Base-by-base conservation (phyloP, 2,329 filamentous ascomycete species). In the Colletotrichum musae region DNA sequence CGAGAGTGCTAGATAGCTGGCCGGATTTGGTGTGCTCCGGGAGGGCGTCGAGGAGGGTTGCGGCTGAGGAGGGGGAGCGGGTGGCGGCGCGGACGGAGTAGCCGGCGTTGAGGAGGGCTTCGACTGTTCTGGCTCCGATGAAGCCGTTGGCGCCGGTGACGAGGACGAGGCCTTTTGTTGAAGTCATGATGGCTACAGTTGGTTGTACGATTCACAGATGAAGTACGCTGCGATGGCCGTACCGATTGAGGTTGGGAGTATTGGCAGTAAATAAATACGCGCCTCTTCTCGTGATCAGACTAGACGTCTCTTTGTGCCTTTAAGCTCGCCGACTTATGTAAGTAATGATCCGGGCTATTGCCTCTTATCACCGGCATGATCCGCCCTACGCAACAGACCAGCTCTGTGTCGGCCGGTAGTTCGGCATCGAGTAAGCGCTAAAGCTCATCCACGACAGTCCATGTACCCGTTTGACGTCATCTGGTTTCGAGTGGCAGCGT, bases 91-190 rank as follows among this genome's bases (percentile, higher is more conserved):
- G 77, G n/a, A 82, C 79, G 0, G 73, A 74, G 61, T 82, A 82
- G 2, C 81, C 81, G 13, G 75, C 76, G 18, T 77, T 63, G 6
- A 83, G 78, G 21, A 82, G 77, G 16, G 77, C 75, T 21, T 79
- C 74, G 24, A 80, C 77, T 15, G 80, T 77, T n/a, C 77, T 73
- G 13, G 75, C 76, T 18, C 76, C 80, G 48, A 83, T 80, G 73
- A 80, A 83, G 61, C 80, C 80, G 59, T 81, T 82, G 62, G 80
- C 79, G 32, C 81, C 81, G 0, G 80, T 81, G 18, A 83, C 75
- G 12, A 80, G 75, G 13, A 79, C 76, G 12, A 70, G 56, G 5
- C 67, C 63, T 54, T 68, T 52, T 3, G 15, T 18, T 21, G 63
- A 57, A n/a, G 59, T 39, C 65, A 68, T 68, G 9, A 24, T 45